Conservation (phyloP, 129 eudicot species). For the Tanacetum coccineum region DNA sequence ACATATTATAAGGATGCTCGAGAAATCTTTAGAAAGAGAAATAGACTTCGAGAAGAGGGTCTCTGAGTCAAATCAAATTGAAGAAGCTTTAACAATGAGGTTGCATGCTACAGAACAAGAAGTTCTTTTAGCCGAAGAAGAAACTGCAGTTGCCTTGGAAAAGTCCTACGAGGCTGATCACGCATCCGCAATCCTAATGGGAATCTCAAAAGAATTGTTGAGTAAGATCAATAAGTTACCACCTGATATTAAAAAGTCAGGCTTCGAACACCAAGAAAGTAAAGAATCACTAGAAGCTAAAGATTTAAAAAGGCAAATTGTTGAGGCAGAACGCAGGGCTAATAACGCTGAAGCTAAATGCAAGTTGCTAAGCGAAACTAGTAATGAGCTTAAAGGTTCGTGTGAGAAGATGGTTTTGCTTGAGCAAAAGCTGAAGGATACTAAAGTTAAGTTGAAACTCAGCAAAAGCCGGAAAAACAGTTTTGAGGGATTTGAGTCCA, state of each 20-base stretch:
- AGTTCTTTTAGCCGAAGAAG: slow-evolving; percentile 63
- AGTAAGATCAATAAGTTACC: slow-evolving; percentile 43
- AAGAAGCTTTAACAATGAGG: slow-evolving; percentile 61
- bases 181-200: slow-evolving; percentile 54
- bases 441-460: slow-evolving; percentile 48
- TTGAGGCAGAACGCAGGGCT: slow-evolving; percentile 48
- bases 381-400: slow-evolving; percentile 30
- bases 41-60: slow-evolving; percentile 69
- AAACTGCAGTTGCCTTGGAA: slow-evolving; percentile 43
- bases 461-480: slow-evolving; percentile 23
- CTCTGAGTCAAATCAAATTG: slow-evolving; percentile 50
- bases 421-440: slow-evolving; percentile 58
- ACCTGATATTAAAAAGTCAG: slow-evolving; percentile 36
- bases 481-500: slow-evolving; percentile 26
- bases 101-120: slow-evolving; percentile 51
- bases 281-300: background rate
- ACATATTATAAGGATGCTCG: slow-evolving; percentile 71
- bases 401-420: slow-evolving; percentile 47
- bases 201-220: slow-evolving; percentile 52
- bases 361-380: slow-evolving; percentile 42
- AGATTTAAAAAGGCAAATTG: slow-evolving; percentile 26
- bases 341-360: slow-evolving; percentile 54
- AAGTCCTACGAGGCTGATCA: slow-evolving; percentile 72
- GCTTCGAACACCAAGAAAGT: slow-evolving; percentile 20
- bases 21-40: slow-evolving; percentile 81